Conservation (phyloP, 768 basidiomycete species). For the Suillus sp. region DNA sequence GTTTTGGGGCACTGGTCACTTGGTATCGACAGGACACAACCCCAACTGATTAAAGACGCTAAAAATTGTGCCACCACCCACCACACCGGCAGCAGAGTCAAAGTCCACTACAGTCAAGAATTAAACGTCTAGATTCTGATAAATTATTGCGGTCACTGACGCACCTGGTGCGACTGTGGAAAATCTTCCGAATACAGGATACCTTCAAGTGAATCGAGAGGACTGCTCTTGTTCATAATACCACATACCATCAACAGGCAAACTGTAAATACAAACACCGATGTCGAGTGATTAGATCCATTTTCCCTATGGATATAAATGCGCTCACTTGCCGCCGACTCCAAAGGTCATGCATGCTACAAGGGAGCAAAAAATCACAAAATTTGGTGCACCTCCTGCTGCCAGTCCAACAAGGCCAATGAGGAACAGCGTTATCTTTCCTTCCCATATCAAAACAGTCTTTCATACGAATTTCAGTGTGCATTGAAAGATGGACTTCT, state of each 20-base stretch:
- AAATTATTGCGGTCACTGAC: constrained; percentile 7
- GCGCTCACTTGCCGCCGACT: constrained; percentile 51
- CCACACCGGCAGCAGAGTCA: constrained; percentile 56
- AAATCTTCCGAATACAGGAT: constrained; percentile 49
- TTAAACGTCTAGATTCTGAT: constrained; percentile 6
- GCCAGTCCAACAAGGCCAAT: constrained; percentile 52
- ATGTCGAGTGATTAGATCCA: constrained; percentile 20
- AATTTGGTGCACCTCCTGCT: constrained; percentile 48
- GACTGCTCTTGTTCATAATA: neutral
- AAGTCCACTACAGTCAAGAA: constrained; percentile 43
- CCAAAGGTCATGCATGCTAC: constrained; percentile 51
- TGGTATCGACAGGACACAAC: constrained; percentile 38
- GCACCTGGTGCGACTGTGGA: constrained; percentile 42
- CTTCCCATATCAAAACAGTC: neutral
- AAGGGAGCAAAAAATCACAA: constrained; percentile 47
- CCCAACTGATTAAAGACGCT: constrained; percentile 57
- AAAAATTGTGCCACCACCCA: constrained; percentile 55
- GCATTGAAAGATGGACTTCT: constrained; percentile 47
- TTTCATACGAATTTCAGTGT: neutral
- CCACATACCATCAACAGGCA: constrained; percentile 48
- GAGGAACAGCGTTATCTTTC: constrained; percentile 37
- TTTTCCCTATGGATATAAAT: constrained; percentile 6
- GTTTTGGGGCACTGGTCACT: constrained; percentile 46
- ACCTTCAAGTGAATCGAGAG: constrained; percentile 30
- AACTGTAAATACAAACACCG: constrained; percentile 24